phyloP scores from a whole-genome alignment of 371 early-diverging fungal genomes.

The Thermomucor indicae-seudaticae region DNA sequence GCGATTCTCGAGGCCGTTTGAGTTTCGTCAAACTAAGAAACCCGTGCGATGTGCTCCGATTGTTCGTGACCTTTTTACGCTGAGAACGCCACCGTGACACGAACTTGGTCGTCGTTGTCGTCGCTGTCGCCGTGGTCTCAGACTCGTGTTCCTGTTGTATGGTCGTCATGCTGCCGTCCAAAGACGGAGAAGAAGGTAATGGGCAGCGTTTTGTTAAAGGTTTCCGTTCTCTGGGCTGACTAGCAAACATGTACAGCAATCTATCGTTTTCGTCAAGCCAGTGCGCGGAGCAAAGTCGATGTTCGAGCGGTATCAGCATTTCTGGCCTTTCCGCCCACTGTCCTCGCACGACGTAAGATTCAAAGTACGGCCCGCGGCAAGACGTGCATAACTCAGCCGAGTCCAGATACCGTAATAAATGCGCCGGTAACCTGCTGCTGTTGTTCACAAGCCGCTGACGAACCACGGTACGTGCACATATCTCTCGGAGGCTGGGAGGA shows the following conservation, averaged over 20 bases:
- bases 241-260: slow-evolving; percentile 20
- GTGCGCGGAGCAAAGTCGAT: slow-evolving; percentile 71
- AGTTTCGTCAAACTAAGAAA: too few relatives aligned
- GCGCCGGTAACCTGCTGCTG: slow-evolving; percentile 19
- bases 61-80: too few relatives aligned
- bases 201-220: too few relatives aligned
- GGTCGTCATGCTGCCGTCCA: too few relatives aligned
- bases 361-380: slow-evolving; percentile 86
- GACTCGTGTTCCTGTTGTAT: too few relatives aligned
- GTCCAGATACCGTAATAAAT: slow-evolving; percentile 57
- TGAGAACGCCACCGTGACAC: too few relatives aligned
- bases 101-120: too few relatives aligned
- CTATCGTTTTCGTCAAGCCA: slow-evolving; percentile 74
- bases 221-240: background rate
- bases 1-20: too few relatives aligned
- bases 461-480: slow-evolving; percentile 64
- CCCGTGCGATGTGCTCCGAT: too few relatives aligned
- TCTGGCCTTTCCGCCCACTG: slow-evolving; percentile 57
- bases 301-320: slow-evolving; percentile 57
- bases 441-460: slow-evolving; percentile 1
- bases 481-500: slow-evolving; percentile 64
- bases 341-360: slow-evolving; percentile 52
- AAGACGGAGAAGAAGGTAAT: too few relatives aligned
- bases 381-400: slow-evolving; percentile 75
- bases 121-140: too few relatives aligned